These are phyloP conservation scores for Flaveria brownii DNA, from an alignment of 129 eudicot species.

Conservation along the genomic window DNA sequence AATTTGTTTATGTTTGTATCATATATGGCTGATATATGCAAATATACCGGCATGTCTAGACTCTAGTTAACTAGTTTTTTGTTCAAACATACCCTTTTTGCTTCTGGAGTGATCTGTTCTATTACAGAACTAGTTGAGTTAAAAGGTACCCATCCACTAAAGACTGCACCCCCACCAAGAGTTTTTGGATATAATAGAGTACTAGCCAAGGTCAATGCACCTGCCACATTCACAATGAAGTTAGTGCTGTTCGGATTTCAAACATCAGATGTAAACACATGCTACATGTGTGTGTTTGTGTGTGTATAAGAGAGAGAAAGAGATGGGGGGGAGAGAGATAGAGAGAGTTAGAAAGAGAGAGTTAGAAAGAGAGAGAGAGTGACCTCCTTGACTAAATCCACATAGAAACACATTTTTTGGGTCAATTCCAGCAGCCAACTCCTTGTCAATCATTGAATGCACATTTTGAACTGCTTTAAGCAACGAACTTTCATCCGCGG, in stretches of 20 bases:
- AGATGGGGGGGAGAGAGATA: constrained; percentile 8
- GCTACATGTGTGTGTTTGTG: neutral
- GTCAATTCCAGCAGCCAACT: constrained; percentile 77
- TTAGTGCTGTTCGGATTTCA: neutral
- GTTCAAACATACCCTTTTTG: constrained; percentile 58
- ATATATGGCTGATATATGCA: neutral
- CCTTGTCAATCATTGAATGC: constrained; percentile 86
- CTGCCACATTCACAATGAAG: constrained; percentile 44
- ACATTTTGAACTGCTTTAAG: constrained; percentile 84
- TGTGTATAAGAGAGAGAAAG: constrained; percentile 2
- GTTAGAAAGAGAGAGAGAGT: constrained; percentile 29
- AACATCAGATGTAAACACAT: neutral
- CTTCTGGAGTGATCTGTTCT: constrained; percentile 68
- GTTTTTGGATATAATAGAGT: constrained; percentile 84
- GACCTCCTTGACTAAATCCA: constrained; percentile 99
- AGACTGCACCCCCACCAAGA: constrained; percentile 89
- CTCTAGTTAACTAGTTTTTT: neutral
- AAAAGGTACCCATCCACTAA: constrained; percentile 98
- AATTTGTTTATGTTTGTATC: neutral
- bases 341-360: neutral
- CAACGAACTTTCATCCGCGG: constrained; percentile 64
- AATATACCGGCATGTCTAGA: neutral
- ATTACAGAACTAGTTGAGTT: constrained; percentile 55
- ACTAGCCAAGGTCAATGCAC: constrained; percentile 96
- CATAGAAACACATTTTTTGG: constrained; percentile 85